Evolutionary conservation across 352 stramenopile genomes (phyloP), one percentile per base, ranked within the genome.

Genomic region (Globisporangium paroecandrum): DNA sequence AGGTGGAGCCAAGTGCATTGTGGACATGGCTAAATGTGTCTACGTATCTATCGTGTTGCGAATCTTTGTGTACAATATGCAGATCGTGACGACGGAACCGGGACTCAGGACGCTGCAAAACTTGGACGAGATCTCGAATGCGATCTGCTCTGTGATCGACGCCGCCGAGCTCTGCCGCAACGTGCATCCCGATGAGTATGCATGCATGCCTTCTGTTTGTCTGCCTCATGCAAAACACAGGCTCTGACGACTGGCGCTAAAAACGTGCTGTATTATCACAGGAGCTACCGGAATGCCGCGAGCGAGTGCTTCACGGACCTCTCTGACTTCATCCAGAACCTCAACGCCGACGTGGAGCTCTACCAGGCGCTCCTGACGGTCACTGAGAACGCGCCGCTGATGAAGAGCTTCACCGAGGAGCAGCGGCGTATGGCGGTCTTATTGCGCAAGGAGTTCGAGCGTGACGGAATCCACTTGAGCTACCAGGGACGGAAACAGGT

Each of bases 101-200:
- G 82, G 87, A 41, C 69, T 95, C 0, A 69, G 74, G 66, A 95
- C 87, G 46, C 73, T 95, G 32, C 83, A 77, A 71, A 71, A 85
- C 72, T 73, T 99, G 59, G 97, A 99, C 74, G 82, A 97, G 62
- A 97, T 99, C 46, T 98, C 90, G 51, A 98, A 98, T 69, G 78
- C 79, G 38, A 94, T 99, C 67, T 99, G 97, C 78, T 96, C 88
- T 29, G 94, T 99, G 51, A 98, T 99, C 68, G 97, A 99, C 75
- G 90, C 94, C 3, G 94, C 95, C 5, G 97, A 99, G 75, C 73
- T 99, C 8, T 98, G 93, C 70, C 92, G 97, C 41, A 98, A 94
- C 38, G 92, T 97, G 9, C 95, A 99, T 58, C 87, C 88, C 0
- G 77, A 91, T 27, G 88, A 89, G 85, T 94, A 86, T 36, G 58